A percentile compares a stretch with the other conserved stretches of the same genome.
phyloP scores from a whole-genome alignment of 345 rosid species.

The Eucalyptus sp. region DNA sequence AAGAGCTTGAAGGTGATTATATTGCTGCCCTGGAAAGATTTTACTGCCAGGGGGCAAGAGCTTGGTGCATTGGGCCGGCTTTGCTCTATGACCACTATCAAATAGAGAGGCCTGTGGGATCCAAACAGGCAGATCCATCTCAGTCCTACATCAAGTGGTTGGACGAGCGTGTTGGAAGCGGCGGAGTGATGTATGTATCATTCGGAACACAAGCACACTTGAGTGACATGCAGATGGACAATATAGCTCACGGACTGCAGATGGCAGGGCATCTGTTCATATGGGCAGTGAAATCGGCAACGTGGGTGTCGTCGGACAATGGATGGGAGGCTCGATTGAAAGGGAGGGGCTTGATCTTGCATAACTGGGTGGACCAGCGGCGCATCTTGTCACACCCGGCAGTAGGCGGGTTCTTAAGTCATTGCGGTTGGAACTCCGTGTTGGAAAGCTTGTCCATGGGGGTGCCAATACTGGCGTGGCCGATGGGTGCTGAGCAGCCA shows the following conservation, averaged over 20 bases:
- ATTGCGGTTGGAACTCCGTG: conserved; percentile 11
- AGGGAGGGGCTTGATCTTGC: neutral
- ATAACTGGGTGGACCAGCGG: neutral
- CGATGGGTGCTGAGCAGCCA: conserved; percentile 3
- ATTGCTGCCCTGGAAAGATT: neutral
- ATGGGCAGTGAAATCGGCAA: neutral
- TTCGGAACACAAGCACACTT: neutral
- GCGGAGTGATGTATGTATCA: neutral
- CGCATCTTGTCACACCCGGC: neutral
- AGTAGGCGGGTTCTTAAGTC: neutral
- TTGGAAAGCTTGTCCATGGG: conserved; percentile 6
- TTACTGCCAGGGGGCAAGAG: neutral
- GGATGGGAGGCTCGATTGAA: neutral
- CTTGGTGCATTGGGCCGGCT: conserved; percentile 1
- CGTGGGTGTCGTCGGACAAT: neutral
- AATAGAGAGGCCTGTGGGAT: neutral
- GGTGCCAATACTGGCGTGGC: conserved; percentile 15
- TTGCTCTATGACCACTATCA: neutral
- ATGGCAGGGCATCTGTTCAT: neutral
- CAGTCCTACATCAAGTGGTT: neutral
- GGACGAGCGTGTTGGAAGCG: neutral
- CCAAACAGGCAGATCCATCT: neutral
- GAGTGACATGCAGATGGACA: neutral
- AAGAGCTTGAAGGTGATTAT: conserved; percentile 10
- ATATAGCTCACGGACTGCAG: neutral